Conservation (phyloP, 1,139 yeast species). For the Pneumocystis wakefieldiae region DNA sequence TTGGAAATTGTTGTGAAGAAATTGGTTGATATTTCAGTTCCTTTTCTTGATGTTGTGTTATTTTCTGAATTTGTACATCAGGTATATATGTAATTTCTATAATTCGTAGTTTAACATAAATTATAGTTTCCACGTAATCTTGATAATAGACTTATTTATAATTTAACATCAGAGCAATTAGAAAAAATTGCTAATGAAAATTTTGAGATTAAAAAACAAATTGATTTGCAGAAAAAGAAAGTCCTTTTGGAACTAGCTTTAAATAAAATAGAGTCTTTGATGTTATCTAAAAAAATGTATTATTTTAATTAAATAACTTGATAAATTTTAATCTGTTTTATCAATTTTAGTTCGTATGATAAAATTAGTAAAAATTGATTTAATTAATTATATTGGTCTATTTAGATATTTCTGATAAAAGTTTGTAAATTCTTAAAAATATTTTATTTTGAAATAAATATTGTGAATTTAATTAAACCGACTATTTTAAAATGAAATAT, state of each 20-base stretch:
- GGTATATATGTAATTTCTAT: conserved; percentile 3
- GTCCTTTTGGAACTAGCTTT: conserved; percentile 74
- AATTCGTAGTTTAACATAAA: not conserved
- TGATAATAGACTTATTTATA: conserved; percentile 55
- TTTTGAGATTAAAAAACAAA: conserved; percentile 74
- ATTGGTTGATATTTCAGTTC: conserved; percentile 78
- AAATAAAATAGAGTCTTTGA: conserved; percentile 71
- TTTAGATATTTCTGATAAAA: not conserved
- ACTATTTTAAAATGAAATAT: too few relatives aligned
- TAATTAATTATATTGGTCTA: not conserved
- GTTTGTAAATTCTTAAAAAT: not conserved
- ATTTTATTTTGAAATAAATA: too few relatives aligned
- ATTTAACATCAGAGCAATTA: conserved; percentile 57
- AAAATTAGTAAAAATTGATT: not conserved
- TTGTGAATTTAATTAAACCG: too few relatives aligned
- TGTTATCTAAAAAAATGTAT: conserved; percentile 45
- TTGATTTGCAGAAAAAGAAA: conserved; percentile 84
- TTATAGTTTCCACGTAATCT: conserved; percentile 67
- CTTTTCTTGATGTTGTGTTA: conserved; percentile 84
- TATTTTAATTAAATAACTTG: not conserved
- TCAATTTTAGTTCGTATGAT: not conserved
- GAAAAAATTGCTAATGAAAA: conserved; percentile 90
- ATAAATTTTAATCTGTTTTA: not conserved
- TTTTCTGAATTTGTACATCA: conserved; percentile 89
- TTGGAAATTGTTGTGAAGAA: conserved; percentile 86